Evolutionary conservation across 2,329 filamentous ascomycete genomes (phyloP), one percentile per base, ranked within the genome.

Genomic region (Talaromyces atroroseus): DNA sequence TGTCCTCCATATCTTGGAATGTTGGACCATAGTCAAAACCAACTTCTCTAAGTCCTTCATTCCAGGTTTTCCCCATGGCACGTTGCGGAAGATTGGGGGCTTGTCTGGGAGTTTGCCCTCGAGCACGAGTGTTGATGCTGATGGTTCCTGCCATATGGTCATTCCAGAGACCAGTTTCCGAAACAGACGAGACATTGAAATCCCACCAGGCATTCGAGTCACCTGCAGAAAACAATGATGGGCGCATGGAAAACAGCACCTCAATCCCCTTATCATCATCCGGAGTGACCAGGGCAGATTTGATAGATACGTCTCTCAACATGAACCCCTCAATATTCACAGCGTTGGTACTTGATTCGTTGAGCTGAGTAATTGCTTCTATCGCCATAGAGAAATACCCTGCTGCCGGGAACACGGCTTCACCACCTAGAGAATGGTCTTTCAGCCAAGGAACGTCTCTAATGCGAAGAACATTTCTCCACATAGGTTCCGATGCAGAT

Each of bases 1-100:
- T 23, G 21, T 29, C 24, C 6, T 24, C 26, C 26, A 48, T 14
- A 7, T 23, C n/a, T 10, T 49, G 45, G 36, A 62, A 62, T 3
- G n/a, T 47, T 5, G 54, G 52, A 5, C 60, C 60, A 46, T 62
- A 62, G 7, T 59, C 34, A 12, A 62, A 60, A 3, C 58, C 60
- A 34, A 56, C 32, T n/a, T 29, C 14, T 40, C 18, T 10, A 20
- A 56, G 32, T 18, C n/a, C 45, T 2, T 40, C 4, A 32, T 56
- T 18, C 60, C 60, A 61, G 3, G 16, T 10, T n/a, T 49, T 57
- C 8, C 53, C 60, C 5, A 49, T 29, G 2, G 36, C 54, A 36
- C 54, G 47, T 20, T 51, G 49, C 14, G 49, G 32, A 20, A 51
- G 49, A 21, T 51, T 51, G 24, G 24, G 32, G 23, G 20, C 20